Conservation (phyloP, 768 basidiomycete species). For the Kwoniella botswanensis region DNA sequence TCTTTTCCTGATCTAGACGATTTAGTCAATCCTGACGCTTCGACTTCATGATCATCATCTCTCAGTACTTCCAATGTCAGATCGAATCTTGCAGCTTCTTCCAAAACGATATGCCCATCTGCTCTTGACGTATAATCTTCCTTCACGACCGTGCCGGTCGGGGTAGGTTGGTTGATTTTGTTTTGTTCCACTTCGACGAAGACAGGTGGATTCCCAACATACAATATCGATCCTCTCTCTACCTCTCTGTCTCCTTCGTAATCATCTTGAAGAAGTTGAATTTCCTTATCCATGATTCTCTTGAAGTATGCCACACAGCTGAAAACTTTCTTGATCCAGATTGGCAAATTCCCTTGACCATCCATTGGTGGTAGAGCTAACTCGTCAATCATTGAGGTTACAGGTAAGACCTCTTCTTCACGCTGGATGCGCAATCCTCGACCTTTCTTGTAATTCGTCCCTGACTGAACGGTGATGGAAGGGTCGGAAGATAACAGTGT, state of each 20-base stretch:
- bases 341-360: conserved; percentile 25
- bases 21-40: conserved; percentile 18
- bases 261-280: conserved; percentile 5
- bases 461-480: conserved; percentile 33
- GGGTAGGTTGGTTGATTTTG: conserved; percentile 21
- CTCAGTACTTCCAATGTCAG: conserved; percentile 43
- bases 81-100: conserved; percentile 51
- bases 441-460: conserved; percentile 46
- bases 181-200: conserved; percentile 24
- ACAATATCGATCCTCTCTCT: conserved; percentile 22
- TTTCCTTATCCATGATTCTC: conserved; percentile 22
- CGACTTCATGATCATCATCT: conserved; percentile 48
- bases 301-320: conserved; percentile 28
- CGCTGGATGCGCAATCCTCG: conserved; percentile 43
- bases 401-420: conserved; percentile 30
- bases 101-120: conserved; percentile 42
- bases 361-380: conserved; percentile 35
- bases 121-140: conserved; percentile 38
- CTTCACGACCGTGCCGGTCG: conserved; percentile 29
- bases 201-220: conserved; percentile 30
- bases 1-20: conserved; percentile 14
- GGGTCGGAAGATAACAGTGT: conserved; percentile 41
- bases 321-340: conserved; percentile 30
- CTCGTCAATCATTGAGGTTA: conserved; percentile 31
- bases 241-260: not conserved